phyloP scores from a whole-genome alignment of 768 basidiomycete species.

The Tulasnella sp. region DNA sequence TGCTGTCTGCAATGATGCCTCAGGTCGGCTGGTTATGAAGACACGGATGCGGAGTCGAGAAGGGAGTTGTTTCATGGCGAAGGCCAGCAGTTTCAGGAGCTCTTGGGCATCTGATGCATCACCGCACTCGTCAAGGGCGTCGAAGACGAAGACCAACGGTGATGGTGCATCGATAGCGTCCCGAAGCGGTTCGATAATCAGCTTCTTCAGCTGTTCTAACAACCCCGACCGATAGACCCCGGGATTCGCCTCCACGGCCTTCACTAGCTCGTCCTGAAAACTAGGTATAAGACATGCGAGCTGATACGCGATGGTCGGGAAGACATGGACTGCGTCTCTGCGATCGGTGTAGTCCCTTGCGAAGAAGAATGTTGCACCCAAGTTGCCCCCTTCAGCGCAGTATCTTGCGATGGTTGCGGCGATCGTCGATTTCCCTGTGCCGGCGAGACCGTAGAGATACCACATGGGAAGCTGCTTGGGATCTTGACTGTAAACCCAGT shows the following conservation, averaged over 20 bases:
- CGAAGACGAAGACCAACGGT: conserved; percentile 28
- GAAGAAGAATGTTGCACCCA: conserved; percentile 32
- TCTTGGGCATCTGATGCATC: background rate
- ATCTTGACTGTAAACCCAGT: background rate
- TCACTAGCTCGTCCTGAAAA: background rate
- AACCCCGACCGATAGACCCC: conserved; percentile 12
- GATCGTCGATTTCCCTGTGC: conserved; percentile 35
- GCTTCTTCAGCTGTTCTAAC: conserved; percentile 20
- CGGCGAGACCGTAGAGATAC: conserved; percentile 29
- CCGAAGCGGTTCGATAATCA: conserved; percentile 19
- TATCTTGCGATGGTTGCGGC: conserved; percentile 27
- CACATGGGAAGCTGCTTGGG: conserved; percentile 18
- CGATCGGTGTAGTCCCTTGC: conserved; percentile 20
- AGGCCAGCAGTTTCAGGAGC: conserved; percentile 24
- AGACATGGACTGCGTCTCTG: conserved; percentile 21
- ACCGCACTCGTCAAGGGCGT: conserved; percentile 32
- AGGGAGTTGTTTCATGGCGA: conserved; percentile 21
- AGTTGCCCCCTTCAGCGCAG: conserved; percentile 19
- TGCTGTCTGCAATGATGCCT: conserved; percentile 22
- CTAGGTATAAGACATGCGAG: conserved; percentile 21
- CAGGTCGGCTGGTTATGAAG: conserved; percentile 28
- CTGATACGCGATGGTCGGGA: conserved; percentile 29
- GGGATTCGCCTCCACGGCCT: conserved; percentile 7
- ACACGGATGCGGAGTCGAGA: conserved; percentile 23
- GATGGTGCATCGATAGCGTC: background rate